phyloP scores from a whole-genome alignment of 345 rosid genomes.

The Hypericum perforatum region DNA sequence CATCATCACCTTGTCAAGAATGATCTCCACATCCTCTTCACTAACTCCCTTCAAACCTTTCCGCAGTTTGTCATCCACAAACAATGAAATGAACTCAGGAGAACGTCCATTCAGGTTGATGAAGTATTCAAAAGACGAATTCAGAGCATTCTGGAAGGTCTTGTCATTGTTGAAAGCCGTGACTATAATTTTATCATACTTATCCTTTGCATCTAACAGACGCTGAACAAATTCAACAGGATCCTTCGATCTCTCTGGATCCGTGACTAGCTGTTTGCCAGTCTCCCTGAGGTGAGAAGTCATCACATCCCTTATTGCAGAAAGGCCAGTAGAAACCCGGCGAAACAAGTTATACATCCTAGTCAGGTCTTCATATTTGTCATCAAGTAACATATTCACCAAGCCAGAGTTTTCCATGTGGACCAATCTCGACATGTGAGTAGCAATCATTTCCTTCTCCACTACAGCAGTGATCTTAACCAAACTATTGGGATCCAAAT shows the following conservation, averaged over 20 bases:
- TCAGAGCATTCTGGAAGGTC: constrained; percentile 90
- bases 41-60: constrained; percentile 86
- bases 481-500: constrained; percentile 83
- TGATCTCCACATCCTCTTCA: constrained; percentile 84
- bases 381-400: constrained; percentile 90
- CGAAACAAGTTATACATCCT: constrained; percentile 87
- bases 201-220: constrained; percentile 80
- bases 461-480: constrained; percentile 85
- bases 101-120: constrained; percentile 87
- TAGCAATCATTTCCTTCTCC: constrained; percentile 97
- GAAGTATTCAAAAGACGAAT: constrained; percentile 87
- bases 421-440: constrained; percentile 90
- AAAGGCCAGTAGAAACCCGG: constrained; percentile 75
- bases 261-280: constrained; percentile 85
- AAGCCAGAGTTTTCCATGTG: constrained; percentile 98
- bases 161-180: constrained; percentile 73
- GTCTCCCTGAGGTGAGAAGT: constrained; percentile 85
- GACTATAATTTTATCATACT: constrained; percentile 66
- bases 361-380: constrained; percentile 78
- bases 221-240: constrained; percentile 96
- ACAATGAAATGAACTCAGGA: constrained; percentile 91
- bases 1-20: constrained; percentile 99
- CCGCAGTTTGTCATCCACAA: constrained; percentile 87
- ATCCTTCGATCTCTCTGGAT: constrained; percentile 85
- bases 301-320: constrained; percentile 73